These are phyloP conservation scores for Trebouxia sp. DNA, from an alignment of 139 green algal genomes.

Conservation along the genomic window DNA sequence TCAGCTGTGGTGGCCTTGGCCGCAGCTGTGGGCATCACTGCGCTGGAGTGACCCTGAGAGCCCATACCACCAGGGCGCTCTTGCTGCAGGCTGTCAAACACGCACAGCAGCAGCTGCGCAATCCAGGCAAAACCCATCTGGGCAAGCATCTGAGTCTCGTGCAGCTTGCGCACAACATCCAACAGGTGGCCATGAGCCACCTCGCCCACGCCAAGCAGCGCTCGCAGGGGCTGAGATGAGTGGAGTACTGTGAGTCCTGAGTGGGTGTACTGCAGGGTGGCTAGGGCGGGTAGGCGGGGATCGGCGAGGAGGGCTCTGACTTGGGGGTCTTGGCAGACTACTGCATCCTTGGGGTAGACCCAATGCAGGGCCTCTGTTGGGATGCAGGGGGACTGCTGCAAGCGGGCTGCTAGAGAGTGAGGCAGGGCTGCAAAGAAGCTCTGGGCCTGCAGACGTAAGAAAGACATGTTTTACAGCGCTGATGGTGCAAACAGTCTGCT, in stretches of 20 bases:
- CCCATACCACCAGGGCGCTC: background rate
- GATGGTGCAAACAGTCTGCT: too few relatives aligned
- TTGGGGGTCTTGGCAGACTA: conserved; percentile 20
- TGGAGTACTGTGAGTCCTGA: background rate
- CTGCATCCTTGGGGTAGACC: background rate
- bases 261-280: conserved; percentile 4
- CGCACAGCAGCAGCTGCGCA: conserved; percentile 23
- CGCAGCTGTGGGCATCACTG: background rate
- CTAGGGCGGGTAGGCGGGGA: background rate
- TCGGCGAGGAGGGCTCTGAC: conserved; percentile 16
- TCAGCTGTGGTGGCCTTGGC: conserved; percentile 2
- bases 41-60: background rate
- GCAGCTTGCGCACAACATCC: conserved; percentile 7
- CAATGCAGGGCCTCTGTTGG: conserved; percentile 1
- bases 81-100: conserved; percentile 18
- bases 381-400: conserved; percentile 6
- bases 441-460: conserved; percentile 29
- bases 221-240: background rate
- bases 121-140: conserved; percentile 21
- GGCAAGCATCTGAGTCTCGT: background rate
- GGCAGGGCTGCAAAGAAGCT: conserved; percentile 32
- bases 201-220: background rate
- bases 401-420: conserved; percentile 25
- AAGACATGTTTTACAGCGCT: too few relatives aligned
- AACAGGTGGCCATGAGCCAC: conserved; percentile 20